Percentiles rank a stretch among this genome's conserved stretches.
These are phyloP conservation scores for Colletotrichum gloeosporioides DNA, from an alignment of 2,329 filamentous ascomycete species.

Conservation along the genomic window DNA sequence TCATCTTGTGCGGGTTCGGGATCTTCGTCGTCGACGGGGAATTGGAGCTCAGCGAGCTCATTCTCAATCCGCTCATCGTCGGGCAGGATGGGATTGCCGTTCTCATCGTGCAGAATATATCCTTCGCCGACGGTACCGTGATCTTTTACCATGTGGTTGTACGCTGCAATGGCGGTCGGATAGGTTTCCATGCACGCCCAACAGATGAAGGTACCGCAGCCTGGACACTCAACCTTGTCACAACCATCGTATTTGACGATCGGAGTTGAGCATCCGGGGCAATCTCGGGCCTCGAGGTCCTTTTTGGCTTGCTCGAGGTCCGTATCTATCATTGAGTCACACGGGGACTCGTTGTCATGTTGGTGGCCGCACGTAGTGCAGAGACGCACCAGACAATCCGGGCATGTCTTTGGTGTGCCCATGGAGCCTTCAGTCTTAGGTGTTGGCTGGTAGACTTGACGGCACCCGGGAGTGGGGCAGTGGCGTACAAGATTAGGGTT, in stretches of 20 bases:
- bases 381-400: constrained; percentile 36
- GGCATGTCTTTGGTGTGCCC: constrained; percentile 34
- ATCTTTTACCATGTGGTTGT: not conserved
- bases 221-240: not conserved
- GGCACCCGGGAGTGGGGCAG: not conserved
- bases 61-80: not conserved
- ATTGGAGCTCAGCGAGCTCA: not conserved
- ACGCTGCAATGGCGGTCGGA: rapidly evolving
- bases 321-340: not conserved
- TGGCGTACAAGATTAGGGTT: not conserved
- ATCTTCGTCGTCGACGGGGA: not conserved
- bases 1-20: not conserved
- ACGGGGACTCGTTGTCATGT: constrained; percentile 30
- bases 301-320: not conserved
- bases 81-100: not conserved
- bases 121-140: not conserved
- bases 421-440: not conserved
- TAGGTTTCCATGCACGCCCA: rapidly evolving
- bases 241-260: not conserved
- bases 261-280: not conserved
- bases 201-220: not conserved
- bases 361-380: constrained; percentile 40
- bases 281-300: not conserved
- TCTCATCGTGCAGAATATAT: rapidly evolving
- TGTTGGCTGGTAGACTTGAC: not conserved